These are phyloP conservation scores for Umbelopsis ramanniana DNA, from an alignment of 192 early-diverging fungal genomes.

Conservation along the genomic window DNA sequence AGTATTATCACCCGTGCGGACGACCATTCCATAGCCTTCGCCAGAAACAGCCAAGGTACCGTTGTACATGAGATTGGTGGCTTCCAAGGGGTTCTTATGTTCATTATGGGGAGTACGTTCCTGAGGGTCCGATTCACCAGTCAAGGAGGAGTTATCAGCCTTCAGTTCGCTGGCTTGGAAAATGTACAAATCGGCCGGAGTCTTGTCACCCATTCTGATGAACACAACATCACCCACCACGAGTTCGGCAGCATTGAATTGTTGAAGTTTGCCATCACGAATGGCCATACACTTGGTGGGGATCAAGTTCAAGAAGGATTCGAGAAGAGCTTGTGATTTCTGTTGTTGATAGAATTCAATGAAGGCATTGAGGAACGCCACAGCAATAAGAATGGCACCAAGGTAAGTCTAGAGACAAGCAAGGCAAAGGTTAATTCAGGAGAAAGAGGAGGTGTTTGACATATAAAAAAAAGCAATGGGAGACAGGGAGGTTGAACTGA, in stretches of 20 bases:
- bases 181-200: conserved; percentile 89
- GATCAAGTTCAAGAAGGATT: conserved; percentile 92
- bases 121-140: conserved; percentile 96
- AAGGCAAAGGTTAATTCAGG: background rate
- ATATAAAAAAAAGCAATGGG: no score
- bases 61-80: conserved; percentile 91
- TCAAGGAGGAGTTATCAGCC: conserved; percentile 96
- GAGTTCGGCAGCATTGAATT: conserved; percentile 72
- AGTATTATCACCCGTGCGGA: conserved; percentile 91
- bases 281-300: conserved; percentile 82
- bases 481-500: background rate
- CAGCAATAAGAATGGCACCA: conserved; percentile 85
- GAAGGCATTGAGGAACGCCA: conserved; percentile 88
- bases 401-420: conserved; percentile 84
- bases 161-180: conserved; percentile 86
- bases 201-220: conserved; percentile 91
- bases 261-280: conserved; percentile 73
- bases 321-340: conserved; percentile 87
- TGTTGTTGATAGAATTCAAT: conserved; percentile 94
- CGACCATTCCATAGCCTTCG: conserved; percentile 91
- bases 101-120: conserved; percentile 69
- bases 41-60: conserved; percentile 84
- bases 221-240: conserved; percentile 91
- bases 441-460: no score
- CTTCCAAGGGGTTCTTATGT: conserved; percentile 86